Percentiles rank a stretch among this genome's conserved stretches.
Conservation (phyloP, 1,284 basidiomycete genomes). For the Sporisorium scitamineum region DNA sequence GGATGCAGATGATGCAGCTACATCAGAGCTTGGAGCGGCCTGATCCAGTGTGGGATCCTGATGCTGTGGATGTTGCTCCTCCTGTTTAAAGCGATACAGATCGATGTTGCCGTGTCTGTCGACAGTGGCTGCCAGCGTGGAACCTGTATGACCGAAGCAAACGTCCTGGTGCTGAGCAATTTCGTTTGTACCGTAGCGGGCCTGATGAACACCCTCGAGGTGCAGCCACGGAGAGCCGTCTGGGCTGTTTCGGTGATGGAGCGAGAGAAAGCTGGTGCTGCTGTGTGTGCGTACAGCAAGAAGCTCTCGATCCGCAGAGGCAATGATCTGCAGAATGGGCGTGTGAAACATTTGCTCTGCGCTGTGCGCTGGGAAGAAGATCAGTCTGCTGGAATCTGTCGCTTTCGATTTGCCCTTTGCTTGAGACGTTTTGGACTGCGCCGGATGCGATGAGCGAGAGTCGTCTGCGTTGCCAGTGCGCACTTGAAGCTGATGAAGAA, state of each 20-base stretch:
- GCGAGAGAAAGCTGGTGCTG: constrained; percentile 21
- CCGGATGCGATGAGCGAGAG: background rate
- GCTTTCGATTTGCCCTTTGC: constrained; percentile 22
- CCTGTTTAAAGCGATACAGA: background rate
- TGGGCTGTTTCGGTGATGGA: background rate
- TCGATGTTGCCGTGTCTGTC: constrained; percentile 28
- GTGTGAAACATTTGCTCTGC: constrained; percentile 20
- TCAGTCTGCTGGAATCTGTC: constrained; percentile 1
- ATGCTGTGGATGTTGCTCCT: background rate
- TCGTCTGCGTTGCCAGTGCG: background rate
- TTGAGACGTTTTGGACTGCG: background rate
- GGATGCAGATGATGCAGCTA: background rate
- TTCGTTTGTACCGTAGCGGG: constrained; percentile 7
- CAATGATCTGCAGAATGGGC: constrained; percentile 31
- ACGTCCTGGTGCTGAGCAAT: constrained; percentile 30
- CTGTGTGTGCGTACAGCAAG: constrained; percentile 26
- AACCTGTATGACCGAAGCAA: constrained; percentile 11
- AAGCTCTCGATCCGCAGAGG: constrained; percentile 4
- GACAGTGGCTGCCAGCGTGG: constrained; percentile 11
- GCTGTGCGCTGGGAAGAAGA: constrained; percentile 21
- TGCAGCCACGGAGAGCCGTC: background rate
- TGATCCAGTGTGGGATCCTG: background rate
- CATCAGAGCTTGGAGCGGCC: background rate
- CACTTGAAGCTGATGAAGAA: constrained; percentile 35
- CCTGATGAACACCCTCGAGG: constrained; percentile 13